A percentile compares a stretch with the other conserved stretches of the same genome.
phyloP scores from a whole-genome alignment of 192 early-diverging fungal genomes.

The Backusella sp. region DNA sequence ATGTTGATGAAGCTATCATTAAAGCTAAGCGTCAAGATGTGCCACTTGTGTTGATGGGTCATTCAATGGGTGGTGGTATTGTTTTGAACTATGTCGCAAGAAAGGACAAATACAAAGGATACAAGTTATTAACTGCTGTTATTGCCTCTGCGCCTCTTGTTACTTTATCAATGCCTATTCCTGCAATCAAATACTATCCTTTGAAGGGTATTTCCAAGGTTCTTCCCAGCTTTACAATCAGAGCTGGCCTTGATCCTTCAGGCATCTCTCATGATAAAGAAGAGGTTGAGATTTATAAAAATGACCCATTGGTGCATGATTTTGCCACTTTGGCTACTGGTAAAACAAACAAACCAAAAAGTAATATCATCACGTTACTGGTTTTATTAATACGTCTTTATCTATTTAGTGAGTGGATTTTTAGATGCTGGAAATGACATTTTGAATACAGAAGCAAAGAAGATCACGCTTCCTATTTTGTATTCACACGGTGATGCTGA shows the following conservation, averaged over 20 bases:
- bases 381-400: neutral
- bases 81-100: slow-evolving; percentile 53
- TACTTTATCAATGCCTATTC: slow-evolving; percentile 18
- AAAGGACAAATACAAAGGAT: slow-evolving; percentile 33
- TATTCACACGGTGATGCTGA: slow-evolving; percentile 55
- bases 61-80: slow-evolving; percentile 53
- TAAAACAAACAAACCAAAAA: slow-evolving; percentile 20
- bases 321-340: slow-evolving; percentile 42
- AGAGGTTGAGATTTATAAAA: slow-evolving; percentile 46
- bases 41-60: slow-evolving; percentile 55
- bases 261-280: slow-evolving; percentile 42
- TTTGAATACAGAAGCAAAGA: slow-evolving; percentile 29
- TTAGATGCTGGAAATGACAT: slow-evolving; percentile 48
- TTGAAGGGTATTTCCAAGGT: slow-evolving; percentile 37
- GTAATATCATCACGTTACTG: neutral
- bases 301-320: slow-evolving; percentile 58
- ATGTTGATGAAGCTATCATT: slow-evolving; percentile 46
- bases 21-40: slow-evolving; percentile 33
- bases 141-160: slow-evolving; percentile 58
- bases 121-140: slow-evolving; percentile 40
- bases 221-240: slow-evolving; percentile 43
- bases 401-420: slow-evolving; percentile 44
- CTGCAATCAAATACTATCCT: slow-evolving; percentile 32
- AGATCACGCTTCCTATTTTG: slow-evolving; percentile 49
- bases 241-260: slow-evolving; percentile 38